phyloP scores from a whole-genome alignment of 2,329 filamentous ascomycete species.

The Didymella lethalis region DNA sequence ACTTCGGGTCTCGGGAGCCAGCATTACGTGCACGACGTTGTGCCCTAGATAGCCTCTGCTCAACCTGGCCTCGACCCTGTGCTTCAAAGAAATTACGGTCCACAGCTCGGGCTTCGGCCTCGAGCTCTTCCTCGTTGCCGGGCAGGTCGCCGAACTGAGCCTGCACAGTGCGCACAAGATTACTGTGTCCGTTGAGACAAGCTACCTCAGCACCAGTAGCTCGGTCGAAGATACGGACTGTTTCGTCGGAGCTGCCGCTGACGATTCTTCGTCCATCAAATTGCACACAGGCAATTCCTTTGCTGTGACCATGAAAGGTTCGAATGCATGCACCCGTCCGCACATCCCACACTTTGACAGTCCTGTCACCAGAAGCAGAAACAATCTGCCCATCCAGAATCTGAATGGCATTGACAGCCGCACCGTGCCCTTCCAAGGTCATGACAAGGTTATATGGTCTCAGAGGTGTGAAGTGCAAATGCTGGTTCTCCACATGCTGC shows the following conservation, averaged over 20 bases:
- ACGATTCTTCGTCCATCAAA: constrained; percentile 94
- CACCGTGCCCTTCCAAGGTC: constrained; percentile 81
- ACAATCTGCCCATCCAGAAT: constrained; percentile 86
- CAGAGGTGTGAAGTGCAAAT: constrained; percentile 61
- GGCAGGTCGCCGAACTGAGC: constrained; percentile 91
- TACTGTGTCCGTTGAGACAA: constrained; percentile 80
- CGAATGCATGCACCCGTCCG: constrained; percentile 76
- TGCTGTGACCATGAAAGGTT: constrained; percentile 85
- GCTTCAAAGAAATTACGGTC: constrained; percentile 76
- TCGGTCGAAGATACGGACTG: constrained; percentile 93
- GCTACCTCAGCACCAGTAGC: constrained; percentile 87
- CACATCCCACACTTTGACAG: constrained; percentile 95
- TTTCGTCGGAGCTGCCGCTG: constrained; percentile 94
- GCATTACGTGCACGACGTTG: constrained; percentile 63
- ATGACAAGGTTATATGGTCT: constrained; percentile 80
- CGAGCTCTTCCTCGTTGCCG: constrained; percentile 78
- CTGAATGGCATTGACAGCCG: constrained; percentile 96
- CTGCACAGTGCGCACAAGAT: constrained; percentile 92
- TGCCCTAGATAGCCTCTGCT: constrained; percentile 41
- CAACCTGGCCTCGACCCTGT: constrained; percentile 55
- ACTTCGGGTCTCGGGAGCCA: constrained; percentile 76
- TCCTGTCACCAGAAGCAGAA: constrained; percentile 91
- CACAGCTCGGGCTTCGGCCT: constrained; percentile 73
- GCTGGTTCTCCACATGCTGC: constrained; percentile 45
- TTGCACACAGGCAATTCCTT: constrained; percentile 97